Conservation (phyloP, 139 green algal species). For the Coccomyxa sp. region DNA sequence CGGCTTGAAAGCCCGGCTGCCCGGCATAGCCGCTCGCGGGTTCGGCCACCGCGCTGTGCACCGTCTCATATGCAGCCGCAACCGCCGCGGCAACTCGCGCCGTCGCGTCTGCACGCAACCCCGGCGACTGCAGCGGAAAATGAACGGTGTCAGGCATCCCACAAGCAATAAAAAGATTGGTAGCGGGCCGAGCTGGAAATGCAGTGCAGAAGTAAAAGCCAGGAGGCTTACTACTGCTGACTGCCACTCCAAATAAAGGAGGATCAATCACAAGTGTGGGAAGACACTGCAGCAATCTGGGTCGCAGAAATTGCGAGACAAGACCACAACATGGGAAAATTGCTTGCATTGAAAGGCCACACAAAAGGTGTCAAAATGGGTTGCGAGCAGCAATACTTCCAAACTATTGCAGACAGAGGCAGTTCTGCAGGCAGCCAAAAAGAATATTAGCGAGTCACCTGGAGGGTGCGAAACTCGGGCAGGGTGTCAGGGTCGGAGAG, state of each 20-base stretch:
- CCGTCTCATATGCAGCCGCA: conserved; percentile 53
- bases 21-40: conserved; percentile 56
- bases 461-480: conserved; percentile 65
- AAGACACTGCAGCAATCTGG: background rate
- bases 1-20: conserved; percentile 22
- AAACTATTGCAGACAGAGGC: too few relatives aligned
- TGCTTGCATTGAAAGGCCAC: too few relatives aligned
- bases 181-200: background rate
- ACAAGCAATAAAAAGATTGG: background rate
- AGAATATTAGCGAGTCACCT: conserved; percentile 30
- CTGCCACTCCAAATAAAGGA: background rate
- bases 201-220: background rate
- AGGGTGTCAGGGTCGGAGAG: conserved; percentile 66
- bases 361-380: too few relatives aligned
- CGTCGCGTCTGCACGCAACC: conserved; percentile 42
- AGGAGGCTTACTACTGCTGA: background rate
- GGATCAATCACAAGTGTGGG: background rate
- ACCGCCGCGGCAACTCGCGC: conserved; percentile 39
- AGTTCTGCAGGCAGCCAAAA: too few relatives aligned
- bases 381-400: too few relatives aligned
- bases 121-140: conserved; percentile 33
- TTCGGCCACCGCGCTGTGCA: conserved; percentile 53
- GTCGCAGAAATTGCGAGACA: background rate
- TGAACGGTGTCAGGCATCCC: background rate
- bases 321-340: too few relatives aligned